phyloP scores from a whole-genome alignment of 371 early-diverging fungal genomes.

The Cokeromyces recurvatus region DNA sequence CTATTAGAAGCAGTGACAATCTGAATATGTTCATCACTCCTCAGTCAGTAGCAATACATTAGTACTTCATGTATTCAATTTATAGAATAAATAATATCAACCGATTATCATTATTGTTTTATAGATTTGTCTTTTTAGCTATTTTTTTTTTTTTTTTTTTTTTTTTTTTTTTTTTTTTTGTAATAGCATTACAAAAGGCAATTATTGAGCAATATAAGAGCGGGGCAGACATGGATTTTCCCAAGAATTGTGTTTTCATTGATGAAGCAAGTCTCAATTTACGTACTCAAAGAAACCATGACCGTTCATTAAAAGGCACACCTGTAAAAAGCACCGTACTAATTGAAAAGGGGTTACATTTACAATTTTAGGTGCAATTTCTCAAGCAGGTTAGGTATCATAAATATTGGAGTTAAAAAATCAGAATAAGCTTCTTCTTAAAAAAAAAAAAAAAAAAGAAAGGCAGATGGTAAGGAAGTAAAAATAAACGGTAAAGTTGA shows the following conservation, averaged over 20 bases:
- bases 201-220: slow-evolving; percentile 1
- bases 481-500: slow-evolving; percentile 8
- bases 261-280: slow-evolving; percentile 16
- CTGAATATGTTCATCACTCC: no score
- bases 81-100: no score
- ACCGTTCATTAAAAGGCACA: slow-evolving; percentile 9
- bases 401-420: slow-evolving; percentile 11
- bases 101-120: no score
- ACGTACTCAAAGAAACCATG: slow-evolving; percentile 7
- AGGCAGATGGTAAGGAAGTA: background rate
- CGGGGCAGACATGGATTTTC: slow-evolving; percentile 6
- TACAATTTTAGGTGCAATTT: background rate
- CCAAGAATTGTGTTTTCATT: slow-evolving; percentile 16
- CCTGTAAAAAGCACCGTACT: slow-evolving; percentile 7
- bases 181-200: background rate
- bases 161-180: no score
- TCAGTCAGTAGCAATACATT: no score
- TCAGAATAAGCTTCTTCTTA: slow-evolving; percentile 13
- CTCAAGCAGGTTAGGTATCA: no score
- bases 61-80: no score
- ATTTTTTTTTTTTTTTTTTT: no score
- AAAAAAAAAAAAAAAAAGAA: no score
- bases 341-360: slow-evolving; percentile 11
- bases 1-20: no score
- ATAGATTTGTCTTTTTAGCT: no score